Base-by-base conservation (phyloP, 306 rosid species). In the Cotoneaster glaucophyllus region DNA sequence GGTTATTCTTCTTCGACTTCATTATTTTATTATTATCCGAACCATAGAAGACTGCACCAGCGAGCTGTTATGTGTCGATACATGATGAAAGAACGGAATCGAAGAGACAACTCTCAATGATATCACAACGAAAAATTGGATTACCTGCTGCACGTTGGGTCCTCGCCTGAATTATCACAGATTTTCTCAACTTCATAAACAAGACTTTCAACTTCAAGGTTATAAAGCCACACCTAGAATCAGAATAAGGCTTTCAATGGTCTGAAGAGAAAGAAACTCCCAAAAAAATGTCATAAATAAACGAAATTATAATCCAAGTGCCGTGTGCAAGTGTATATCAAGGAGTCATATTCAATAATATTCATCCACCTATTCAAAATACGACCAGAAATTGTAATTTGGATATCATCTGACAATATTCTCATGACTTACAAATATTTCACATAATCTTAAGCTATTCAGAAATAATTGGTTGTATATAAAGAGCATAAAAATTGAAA, bases 81-180 rank as follows among this genome's bases (percentile, higher is more conserved):
- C 54, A 71, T 37, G 25, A 54, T 26, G 21, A 8, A 58, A 66
- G 12, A 54, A 15, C 18, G 6, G 45, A 24, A 28, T 13, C 3
- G 13, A n/a, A 26, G 32, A 24, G 25, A 12, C 67, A 41, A 34
- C 37, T 25, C 9, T 2, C 2, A 44, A 18, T 11, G 14, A 43
- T 41, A 78, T 67, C 24, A 43, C 43, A 44, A 50, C 5, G 66
- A 31, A 74, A 24, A 63, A 66, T 6, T 45, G 68, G 52, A 80
- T 86, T 81, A 90, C 99, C 97, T 92, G 93, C 99, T 92, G 83
- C 99, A 96, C 39, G 83, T 34, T 75, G 97, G 96, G 83, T 96
- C 99, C 88, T 96, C 99, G 9, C 99, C 99, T 22, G 98, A 83
- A 37, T 25, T 84, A 83, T 96, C 99, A 61, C 99, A 96, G 73